These are phyloP conservation scores for Suaeda aralocaspica DNA, from an alignment of 148 eudicot species.

Conservation along the genomic window DNA sequence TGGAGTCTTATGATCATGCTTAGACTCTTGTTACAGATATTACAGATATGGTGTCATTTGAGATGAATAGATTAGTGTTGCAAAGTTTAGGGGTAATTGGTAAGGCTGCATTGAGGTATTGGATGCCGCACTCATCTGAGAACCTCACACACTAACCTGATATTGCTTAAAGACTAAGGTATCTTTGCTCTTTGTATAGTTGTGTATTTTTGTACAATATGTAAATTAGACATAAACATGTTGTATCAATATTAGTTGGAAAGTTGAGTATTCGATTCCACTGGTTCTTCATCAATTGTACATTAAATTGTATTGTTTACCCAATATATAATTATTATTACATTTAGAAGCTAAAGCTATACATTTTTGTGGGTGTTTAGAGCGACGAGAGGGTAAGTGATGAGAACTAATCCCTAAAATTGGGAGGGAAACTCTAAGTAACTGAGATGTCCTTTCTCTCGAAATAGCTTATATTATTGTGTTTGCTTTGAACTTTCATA, in stretches of 20 bases:
- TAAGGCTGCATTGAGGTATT: background rate
- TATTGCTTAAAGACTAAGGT: background rate
- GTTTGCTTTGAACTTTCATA: too few species aligned
- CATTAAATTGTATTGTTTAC: background rate
- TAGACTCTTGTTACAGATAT: background rate
- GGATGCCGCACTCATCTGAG: background rate
- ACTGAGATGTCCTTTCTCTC: too few species aligned
- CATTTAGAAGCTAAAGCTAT: too few species aligned
- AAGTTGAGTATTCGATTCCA: too few species aligned
- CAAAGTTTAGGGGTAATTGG: background rate
- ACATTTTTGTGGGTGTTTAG: too few species aligned
- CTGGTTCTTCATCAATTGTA: background rate
- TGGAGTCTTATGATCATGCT: slow-evolving; percentile 16
- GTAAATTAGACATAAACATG: slow-evolving; percentile 9
- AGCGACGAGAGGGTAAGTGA: too few species aligned
- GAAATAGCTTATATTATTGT: too few species aligned
- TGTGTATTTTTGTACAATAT: background rate
- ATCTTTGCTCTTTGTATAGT: background rate
- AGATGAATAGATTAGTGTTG: background rate
- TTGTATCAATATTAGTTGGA: background rate
- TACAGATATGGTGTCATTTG: slow-evolving; percentile 2
- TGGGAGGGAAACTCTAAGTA: too few species aligned
- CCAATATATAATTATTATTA: too few species aligned
- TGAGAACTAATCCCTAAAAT: too few species aligned
- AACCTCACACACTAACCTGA: background rate